Evolutionary conservation across 306 rosid genomes (phyloP).

Genomic region (Acmispon strigosus): DNA sequence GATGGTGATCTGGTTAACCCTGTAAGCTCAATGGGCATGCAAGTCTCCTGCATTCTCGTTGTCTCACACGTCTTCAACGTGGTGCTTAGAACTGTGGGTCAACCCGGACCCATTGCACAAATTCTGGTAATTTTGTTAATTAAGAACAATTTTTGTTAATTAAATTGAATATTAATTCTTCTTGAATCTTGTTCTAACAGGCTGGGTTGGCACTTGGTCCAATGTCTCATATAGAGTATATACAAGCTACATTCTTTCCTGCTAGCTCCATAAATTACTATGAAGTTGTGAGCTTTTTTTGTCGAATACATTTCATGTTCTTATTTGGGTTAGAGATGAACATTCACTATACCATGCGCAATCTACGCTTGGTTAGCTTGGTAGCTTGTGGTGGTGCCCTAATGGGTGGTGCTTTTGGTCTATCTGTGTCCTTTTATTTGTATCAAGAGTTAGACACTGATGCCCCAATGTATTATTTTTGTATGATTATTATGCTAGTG

Average conservation of each 20-base stretch:
- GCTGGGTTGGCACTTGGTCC: slow-evolving; percentile 87
- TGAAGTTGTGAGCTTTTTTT: slow-evolving; percentile 74
- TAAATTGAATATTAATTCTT: not conserved
- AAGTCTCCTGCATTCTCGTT: slow-evolving; percentile 80
- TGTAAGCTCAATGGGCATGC: slow-evolving; percentile 82
- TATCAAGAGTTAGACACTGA: slow-evolving; percentile 14
- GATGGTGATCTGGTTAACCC: slow-evolving; percentile 57
- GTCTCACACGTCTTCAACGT: slow-evolving; percentile 81
- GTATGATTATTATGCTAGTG: slow-evolving; percentile 37
- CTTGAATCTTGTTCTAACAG: slow-evolving; percentile 31
- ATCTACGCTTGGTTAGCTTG: slow-evolving; percentile 29
- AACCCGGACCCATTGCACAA: slow-evolving; percentile 89
- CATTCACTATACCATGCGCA: slow-evolving; percentile 29
- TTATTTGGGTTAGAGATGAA: slow-evolving; percentile 73
- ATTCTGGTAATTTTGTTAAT: slow-evolving; percentile 40
- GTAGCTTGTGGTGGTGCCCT: slow-evolving; percentile 54
- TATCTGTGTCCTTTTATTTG: slow-evolving; percentile 54
- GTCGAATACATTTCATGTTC: slow-evolving; percentile 80
- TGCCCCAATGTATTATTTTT: slow-evolving; percentile 11
- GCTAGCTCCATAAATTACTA: slow-evolving; percentile 66
- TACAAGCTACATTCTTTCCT: slow-evolving; percentile 46
- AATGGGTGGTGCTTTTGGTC: slow-evolving; percentile 39
- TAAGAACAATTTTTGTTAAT: not conserved
- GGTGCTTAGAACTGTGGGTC: slow-evolving; percentile 68
- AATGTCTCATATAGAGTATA: slow-evolving; percentile 43